Evolutionary conservation across 495 filamentous ascomycete genomes (phyloP).

Genomic region (Penicillium subrubescens): DNA sequence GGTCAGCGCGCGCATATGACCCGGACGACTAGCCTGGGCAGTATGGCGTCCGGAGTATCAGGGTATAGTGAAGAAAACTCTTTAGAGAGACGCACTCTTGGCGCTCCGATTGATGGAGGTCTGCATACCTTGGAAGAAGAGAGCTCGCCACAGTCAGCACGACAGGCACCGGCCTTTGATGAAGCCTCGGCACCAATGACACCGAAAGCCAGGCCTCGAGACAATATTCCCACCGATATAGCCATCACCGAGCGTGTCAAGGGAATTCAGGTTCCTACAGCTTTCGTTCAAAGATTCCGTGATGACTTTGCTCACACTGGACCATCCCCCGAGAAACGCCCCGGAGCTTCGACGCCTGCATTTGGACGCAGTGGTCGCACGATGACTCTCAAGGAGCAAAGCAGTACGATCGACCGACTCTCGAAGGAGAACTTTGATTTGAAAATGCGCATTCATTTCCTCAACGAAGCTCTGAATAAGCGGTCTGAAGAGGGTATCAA

Average conservation of each 20-base stretch:
- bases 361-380: constrained; percentile 69
- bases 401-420: constrained; percentile 90
- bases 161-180: constrained; percentile 30
- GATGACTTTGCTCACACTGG: constrained; percentile 57
- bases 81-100: constrained; percentile 42
- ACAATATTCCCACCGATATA: constrained; percentile 76
- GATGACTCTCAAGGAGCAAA: constrained; percentile 95
- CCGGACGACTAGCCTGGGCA: constrained; percentile 85
- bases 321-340: constrained; percentile 57
- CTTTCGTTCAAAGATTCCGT: constrained; percentile 81
- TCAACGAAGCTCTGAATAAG: constrained; percentile 89
- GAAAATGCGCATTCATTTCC: constrained; percentile 95
- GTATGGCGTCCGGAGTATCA: constrained; percentile 90
- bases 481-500: constrained; percentile 95
- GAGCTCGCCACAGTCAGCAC: constrained; percentile 40
- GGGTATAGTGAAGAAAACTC: constrained; percentile 65
- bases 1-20: constrained; percentile 59
- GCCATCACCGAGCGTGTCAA: constrained; percentile 84
- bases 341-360: constrained; percentile 51
- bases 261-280: constrained; percentile 87
- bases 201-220: constrained; percentile 51
- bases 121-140: constrained; percentile 66
- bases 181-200: constrained; percentile 38
- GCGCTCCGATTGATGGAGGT: constrained; percentile 49
- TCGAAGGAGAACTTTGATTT: constrained; percentile 95